A percentile compares a stretch with the other conserved stretches of the same genome.
phyloP scores from a whole-genome alignment of 2,329 filamentous ascomycete genomes.

The Cercospora sp. region DNA sequence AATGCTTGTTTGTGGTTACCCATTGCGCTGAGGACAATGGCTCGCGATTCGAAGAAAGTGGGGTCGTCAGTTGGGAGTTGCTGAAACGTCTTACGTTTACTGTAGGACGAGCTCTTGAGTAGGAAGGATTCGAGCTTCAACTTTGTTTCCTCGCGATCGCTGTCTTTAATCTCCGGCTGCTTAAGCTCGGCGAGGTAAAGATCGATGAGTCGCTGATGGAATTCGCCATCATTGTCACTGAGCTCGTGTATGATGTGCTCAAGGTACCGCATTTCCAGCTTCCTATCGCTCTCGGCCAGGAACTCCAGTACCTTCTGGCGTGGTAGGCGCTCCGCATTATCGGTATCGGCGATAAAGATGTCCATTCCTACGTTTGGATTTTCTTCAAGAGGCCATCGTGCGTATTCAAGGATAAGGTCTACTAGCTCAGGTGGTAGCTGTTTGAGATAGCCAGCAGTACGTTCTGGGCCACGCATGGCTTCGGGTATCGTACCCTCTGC shows the following conservation, averaged over 20 bases:
- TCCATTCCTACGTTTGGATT: constrained; percentile 82
- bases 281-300: constrained; percentile 66
- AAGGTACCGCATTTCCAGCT: constrained; percentile 77
- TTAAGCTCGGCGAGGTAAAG: constrained; percentile 63
- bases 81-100: constrained; percentile 63
- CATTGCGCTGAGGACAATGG: constrained; percentile 91
- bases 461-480: constrained; percentile 73
- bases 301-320: constrained; percentile 74
- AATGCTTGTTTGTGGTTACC: constrained; percentile 91
- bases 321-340: constrained; percentile 89
- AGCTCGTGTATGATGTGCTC: constrained; percentile 90
- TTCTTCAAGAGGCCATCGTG: constrained; percentile 77
- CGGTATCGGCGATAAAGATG: constrained; percentile 87
- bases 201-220: constrained; percentile 81
- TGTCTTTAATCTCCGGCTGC: constrained; percentile 34
- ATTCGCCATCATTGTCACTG: constrained; percentile 78
- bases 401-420: constrained; percentile 87
- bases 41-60: constrained; percentile 83
- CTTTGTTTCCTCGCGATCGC: constrained; percentile 42
- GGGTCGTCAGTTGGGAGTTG: constrained; percentile 79
- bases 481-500: constrained; percentile 49
- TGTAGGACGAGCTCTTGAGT: constrained; percentile 75
- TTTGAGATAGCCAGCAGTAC: constrained; percentile 88
- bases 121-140: constrained; percentile 73
- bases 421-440: constrained; percentile 83